Conservation (phyloP, 768 basidiomycete genomes). For the Mycena epipterygia region DNA sequence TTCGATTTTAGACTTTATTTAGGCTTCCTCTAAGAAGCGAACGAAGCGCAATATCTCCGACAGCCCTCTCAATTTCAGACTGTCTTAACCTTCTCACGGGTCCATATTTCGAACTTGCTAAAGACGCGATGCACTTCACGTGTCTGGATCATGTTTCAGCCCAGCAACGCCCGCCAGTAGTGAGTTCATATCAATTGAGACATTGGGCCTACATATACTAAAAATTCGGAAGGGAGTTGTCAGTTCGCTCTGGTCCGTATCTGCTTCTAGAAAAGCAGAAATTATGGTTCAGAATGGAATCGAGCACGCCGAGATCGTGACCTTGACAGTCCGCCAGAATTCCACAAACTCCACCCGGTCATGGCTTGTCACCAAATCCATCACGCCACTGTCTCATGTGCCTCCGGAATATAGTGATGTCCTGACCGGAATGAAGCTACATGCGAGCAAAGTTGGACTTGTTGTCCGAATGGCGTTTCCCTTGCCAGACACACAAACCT, state of each 20-base stretch:
- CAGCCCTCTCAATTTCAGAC: slow-evolving; percentile 12
- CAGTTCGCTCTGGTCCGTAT: slow-evolving; percentile 19
- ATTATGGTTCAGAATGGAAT: too few species aligned
- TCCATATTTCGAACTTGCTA: slow-evolving; percentile 27
- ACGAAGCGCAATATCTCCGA: slow-evolving; percentile 22
- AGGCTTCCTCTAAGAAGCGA: slow-evolving; percentile 33
- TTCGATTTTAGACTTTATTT: slow-evolving; percentile 35
- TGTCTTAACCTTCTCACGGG: slow-evolving; percentile 32
- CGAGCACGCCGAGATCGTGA: slow-evolving; percentile 13
- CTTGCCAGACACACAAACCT: slow-evolving; percentile 4
- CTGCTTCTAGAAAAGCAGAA: background rate
- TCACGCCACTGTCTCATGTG: slow-evolving; percentile 22
- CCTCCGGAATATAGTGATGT: slow-evolving; percentile 17
- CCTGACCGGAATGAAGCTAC: slow-evolving; percentile 17
- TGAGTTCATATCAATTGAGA: slow-evolving; percentile 2
- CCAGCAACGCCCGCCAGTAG: slow-evolving; percentile 7
- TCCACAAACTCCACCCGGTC: background rate
- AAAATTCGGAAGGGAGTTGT: background rate
- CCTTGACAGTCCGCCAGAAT: background rate
- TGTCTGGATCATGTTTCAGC: slow-evolving; percentile 21
- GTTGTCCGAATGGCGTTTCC: slow-evolving; percentile 26
- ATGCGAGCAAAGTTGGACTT: slow-evolving; percentile 25
- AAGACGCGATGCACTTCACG: slow-evolving; percentile 34
- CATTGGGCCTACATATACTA: background rate
- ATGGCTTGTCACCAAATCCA: slow-evolving; percentile 29